Conservation (phyloP, 2,329 filamentous ascomycete species). For the Elsinoe arachidis region DNA sequence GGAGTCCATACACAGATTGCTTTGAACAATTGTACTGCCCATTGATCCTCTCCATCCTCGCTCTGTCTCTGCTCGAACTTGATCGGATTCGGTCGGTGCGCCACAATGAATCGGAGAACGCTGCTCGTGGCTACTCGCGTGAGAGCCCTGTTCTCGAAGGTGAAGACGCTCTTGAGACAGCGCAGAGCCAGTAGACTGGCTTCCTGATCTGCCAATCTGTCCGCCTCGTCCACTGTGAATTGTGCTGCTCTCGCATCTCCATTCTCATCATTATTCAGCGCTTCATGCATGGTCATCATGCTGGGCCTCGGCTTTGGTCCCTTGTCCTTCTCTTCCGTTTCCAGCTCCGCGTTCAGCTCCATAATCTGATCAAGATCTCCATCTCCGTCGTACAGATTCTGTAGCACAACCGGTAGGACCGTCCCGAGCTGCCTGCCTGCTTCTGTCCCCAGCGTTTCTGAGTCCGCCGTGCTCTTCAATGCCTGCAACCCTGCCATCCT, state of each 20-base stretch:
- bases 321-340: constrained; percentile 58
- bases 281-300: constrained; percentile 66
- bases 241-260: constrained; percentile 59
- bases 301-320: constrained; percentile 63
- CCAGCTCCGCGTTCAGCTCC: constrained; percentile 56
- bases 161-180: constrained; percentile 78
- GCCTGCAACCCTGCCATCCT: constrained; percentile 53
- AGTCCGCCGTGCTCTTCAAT: constrained; percentile 67
- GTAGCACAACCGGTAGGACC: constrained; percentile 75
- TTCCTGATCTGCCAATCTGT: constrained; percentile 82
- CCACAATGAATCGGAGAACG: constrained; percentile 62
- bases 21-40: constrained; percentile 75
- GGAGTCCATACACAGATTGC: constrained; percentile 79
- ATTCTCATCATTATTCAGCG: constrained; percentile 54
- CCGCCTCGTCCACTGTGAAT: constrained; percentile 75
- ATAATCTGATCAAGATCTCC: constrained; percentile 61
- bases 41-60: constrained; percentile 45
- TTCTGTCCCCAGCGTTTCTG: constrained; percentile 68
- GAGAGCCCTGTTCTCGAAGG: constrained; percentile 71
- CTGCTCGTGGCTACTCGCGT: constrained; percentile 67
- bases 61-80: constrained; percentile 30
- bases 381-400: constrained; percentile 72
- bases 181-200: constrained; percentile 76
- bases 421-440: constrained; percentile 67
- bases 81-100: constrained; percentile 23